Evolutionary conservation across 768 basidiomycete species (phyloP), one percentile per base, ranked within the genome.

Genomic region (Dentipellis fragilis): DNA sequence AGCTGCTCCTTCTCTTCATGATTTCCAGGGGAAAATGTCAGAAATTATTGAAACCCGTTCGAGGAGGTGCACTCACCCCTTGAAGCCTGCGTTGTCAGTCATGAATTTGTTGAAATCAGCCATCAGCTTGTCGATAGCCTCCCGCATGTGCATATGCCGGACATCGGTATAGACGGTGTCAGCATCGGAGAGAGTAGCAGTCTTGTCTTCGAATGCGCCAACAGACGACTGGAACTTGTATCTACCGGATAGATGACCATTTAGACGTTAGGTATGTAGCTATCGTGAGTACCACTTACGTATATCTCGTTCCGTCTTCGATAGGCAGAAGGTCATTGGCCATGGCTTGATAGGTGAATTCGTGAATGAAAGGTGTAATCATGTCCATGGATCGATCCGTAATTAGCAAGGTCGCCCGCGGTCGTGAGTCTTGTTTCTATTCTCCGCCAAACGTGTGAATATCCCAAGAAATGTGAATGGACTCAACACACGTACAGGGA

Each of bases 261-360:
- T n/a, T 17, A 9, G 22, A 21, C 48, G 22, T 37, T 29, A n/a
- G 52, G 50, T 3, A 17, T 17, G 45, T 21, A 39, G 36, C 57
- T n/a, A 37, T 40, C 12, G 29, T 58, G n/a, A 16, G 29, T 22
- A 23, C 19, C 17, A 75, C 91, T 55, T 61, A 95, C 93, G 80
- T 83, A 70, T 97, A 98, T 69, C 80, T 85, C 9, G 76, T 77
- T 22, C 94, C 95, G 58, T 91, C 83, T 55, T 92, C 80, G 52
- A 99, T 89, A 16, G 85, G 86, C 5, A 99, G 76, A 17, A 99
- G 70, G 68, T 99, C 96, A 63, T 93, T 93, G 50, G 87, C 88
- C 96, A 99, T 99, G 0, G 96, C 95, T 69, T 98, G 96, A 69
- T 98, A 99, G 19, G 95, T 98, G 66, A 99, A 99, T 66, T 98